Base-by-base conservation (phyloP, 1,284 basidiomycete genomes). In the Mycosarcoma maydis region DNA sequence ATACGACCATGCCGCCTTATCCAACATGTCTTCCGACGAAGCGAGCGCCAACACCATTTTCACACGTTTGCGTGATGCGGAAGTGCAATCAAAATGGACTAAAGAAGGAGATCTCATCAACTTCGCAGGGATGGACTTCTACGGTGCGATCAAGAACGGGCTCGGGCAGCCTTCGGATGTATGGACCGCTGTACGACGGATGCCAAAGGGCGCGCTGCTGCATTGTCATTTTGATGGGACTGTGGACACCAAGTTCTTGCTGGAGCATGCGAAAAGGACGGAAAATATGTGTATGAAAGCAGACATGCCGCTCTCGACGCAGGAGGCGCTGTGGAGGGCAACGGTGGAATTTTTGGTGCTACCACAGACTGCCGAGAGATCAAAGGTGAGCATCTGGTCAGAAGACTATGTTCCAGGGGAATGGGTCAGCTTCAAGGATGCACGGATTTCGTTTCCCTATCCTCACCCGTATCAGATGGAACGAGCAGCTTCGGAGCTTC, bases 151-250 rank as follows among this genome's bases (percentile, higher is more conserved):
- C 13, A 37, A 51, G 17, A 53, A 61, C n/a, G 69, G 64, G 2
- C 40, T 72, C 4, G 53, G 56, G 0, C 39, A 34, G 19, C 41
- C 61, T 1, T 61, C 58, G n/a, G 47, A 44, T n/a, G 38, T 61
- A 3, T 69, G 66, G 71, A 37, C 52, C 2, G 47, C 52, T 4
- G 39, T 65, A 19, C 47, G 32, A 7, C 19, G 49, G 19, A 76
- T 76, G 72, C 74, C 74, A 4, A 76, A 76, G 36, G 74, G 74
- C 4, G 72, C 68, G 6, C 42, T 69, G 4, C 39, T 76, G 36
- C 74, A 76, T 36, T 75, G 75, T 42, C 75, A 78, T 23, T 73
- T 78, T 49, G 76, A 78, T 40, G 76, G 69, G 6, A 76, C 72
- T 2, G 72, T 76, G 16, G 69, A 76, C 26, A 57, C 65, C 2